phyloP scores from a whole-genome alignment of 106 monocot species.

The Acorus calamus region DNA sequence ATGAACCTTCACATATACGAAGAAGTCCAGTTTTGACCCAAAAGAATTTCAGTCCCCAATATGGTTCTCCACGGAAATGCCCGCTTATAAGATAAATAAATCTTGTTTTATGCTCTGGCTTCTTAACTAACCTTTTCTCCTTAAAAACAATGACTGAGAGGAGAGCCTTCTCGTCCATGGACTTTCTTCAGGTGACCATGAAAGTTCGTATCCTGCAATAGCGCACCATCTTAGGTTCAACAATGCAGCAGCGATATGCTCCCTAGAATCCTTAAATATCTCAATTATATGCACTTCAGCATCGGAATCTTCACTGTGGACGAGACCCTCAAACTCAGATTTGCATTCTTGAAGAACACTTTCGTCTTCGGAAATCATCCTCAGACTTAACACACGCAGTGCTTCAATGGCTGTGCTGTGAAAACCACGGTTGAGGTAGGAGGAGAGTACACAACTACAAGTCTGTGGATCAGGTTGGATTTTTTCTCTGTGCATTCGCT shows the following conservation, averaged over 20 bases:
- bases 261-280: slow-evolving; percentile 40
- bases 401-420: slow-evolving; percentile 70
- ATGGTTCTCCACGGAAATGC: too few species aligned
- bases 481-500: slow-evolving; percentile 51
- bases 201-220: slow-evolving; percentile 33
- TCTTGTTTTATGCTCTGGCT: too few species aligned
- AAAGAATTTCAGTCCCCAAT: too few species aligned
- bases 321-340: slow-evolving; percentile 47
- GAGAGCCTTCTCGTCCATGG: slow-evolving; percentile 71
- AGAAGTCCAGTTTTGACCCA: too few species aligned
- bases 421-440: slow-evolving; percentile 44
- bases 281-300: slow-evolving; percentile 47
- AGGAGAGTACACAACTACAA: slow-evolving; percentile 43
- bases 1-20: too few species aligned
- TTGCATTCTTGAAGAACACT: slow-evolving; percentile 29
- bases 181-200: slow-evolving; percentile 58
- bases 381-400: slow-evolving; percentile 69
- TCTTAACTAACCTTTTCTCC: too few species aligned
- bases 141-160: not conserved
- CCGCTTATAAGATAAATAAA: too few species aligned
- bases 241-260: slow-evolving; percentile 56
- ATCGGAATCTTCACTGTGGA: slow-evolving; percentile 54
- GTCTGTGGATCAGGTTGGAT: slow-evolving; percentile 76
- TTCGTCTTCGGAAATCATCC: slow-evolving; percentile 72
- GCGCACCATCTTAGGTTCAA: slow-evolving; percentile 64